Evolutionary conservation across 129 eudicot species (phyloP).

Genomic region (Escallonia rubra): DNA sequence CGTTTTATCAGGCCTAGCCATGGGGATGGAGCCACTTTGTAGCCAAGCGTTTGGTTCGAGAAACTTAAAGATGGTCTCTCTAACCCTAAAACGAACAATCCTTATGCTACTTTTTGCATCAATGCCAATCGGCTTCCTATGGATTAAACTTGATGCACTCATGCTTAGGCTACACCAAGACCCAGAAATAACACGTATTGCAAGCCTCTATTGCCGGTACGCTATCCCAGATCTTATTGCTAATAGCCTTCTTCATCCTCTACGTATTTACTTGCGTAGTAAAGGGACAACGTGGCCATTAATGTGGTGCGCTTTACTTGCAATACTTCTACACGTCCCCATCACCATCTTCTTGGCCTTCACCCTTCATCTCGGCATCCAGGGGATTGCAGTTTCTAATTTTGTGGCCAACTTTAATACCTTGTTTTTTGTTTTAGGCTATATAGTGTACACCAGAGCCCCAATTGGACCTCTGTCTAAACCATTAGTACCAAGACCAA

Average conservation of each 20-base stretch:
- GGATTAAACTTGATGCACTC: constrained; percentile 83
- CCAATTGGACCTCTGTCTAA: constrained; percentile 22
- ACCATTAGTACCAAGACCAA: constrained; percentile 30
- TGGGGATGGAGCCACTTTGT: constrained; percentile 98
- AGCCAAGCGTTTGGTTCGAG: constrained; percentile 94
- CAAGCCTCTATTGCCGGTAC: constrained; percentile 70
- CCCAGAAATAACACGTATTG: constrained; percentile 54
- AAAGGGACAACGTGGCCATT: constrained; percentile 87
- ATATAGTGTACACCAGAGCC: constrained; percentile 39
- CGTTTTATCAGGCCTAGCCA: constrained; percentile 82
- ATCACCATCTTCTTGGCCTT: constrained; percentile 67
- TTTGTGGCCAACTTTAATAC: constrained; percentile 60
- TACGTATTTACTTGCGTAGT: constrained; percentile 83
- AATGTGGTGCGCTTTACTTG: constrained; percentile 73
- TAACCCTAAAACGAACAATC: constrained; percentile 66
- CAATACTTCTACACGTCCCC: constrained; percentile 64
- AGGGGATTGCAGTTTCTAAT: constrained; percentile 74
- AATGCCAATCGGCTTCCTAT: constrained; percentile 64
- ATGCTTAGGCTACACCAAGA: constrained; percentile 79
- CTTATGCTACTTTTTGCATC: constrained; percentile 61
- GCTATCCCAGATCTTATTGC: constrained; percentile 90
- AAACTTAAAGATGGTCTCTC: constrained; percentile 48
- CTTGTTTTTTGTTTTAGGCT: constrained; percentile 48
- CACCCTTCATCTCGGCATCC: constrained; percentile 60
- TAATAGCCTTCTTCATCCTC: constrained; percentile 77